Conservation (phyloP, 2,329 filamentous ascomycete species). For the Apiospora hydei region DNA sequence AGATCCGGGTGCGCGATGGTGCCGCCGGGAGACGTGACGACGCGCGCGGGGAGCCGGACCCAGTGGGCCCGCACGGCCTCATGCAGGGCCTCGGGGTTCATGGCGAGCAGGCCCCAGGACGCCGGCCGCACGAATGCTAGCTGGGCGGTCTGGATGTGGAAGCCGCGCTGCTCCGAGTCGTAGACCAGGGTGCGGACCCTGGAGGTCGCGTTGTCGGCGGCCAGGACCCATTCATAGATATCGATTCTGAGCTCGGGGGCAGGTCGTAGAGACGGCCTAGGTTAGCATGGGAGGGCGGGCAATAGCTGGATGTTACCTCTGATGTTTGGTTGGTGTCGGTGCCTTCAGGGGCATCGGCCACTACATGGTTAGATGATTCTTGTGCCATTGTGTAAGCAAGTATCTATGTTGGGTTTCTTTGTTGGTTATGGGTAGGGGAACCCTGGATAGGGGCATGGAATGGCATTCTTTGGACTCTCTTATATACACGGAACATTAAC, state of each 20-base stretch:
- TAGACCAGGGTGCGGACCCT: neutral
- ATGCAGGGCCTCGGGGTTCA: neutral
- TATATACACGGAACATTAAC: neutral
- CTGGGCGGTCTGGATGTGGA: neutral
- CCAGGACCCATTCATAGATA: neutral
- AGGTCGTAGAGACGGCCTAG: neutral
- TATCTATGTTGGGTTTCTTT: neutral
- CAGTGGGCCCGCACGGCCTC: neutral
- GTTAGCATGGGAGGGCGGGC: neutral
- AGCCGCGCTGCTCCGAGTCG: neutral
- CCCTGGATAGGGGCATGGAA: neutral
- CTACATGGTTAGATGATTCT: neutral
- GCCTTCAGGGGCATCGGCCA: neutral
- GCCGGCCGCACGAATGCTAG: neutral
- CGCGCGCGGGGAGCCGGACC: neutral
- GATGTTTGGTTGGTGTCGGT: neutral
- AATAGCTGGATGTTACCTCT: neutral
- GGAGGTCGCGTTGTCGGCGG: neutral
- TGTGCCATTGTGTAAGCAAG: neutral
- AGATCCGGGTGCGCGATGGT: neutral
- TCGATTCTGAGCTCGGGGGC: neutral
- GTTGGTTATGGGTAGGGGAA: neutral
- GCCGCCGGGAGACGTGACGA: conserved; percentile 9
- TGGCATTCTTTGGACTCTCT: neutral
- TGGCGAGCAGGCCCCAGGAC: neutral